A percentile compares a stretch with the other conserved stretches of the same genome.
These are phyloP conservation scores for Cardiospermum halicacabum DNA, from an alignment of 345 rosid species.

Conservation along the genomic window DNA sequence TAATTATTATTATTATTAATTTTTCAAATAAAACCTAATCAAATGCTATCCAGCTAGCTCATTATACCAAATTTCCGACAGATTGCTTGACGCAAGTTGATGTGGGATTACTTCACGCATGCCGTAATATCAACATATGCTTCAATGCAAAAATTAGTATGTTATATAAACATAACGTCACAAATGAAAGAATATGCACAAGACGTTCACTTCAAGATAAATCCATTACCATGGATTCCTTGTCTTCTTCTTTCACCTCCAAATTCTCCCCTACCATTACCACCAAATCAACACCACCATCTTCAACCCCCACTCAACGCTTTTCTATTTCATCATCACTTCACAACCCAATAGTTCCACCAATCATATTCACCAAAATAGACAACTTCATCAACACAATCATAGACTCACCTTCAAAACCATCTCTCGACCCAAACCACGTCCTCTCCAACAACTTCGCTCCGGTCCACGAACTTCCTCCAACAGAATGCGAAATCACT, in stretches of 20 bases:
- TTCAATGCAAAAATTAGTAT: no score
- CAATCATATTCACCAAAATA: conserved; percentile 28
- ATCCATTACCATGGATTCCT: conserved; percentile 27
- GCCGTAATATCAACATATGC: no score
- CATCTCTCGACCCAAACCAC: conserved; percentile 44
- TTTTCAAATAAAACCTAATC: no score
- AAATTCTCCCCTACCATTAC: no score
- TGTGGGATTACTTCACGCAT: no score
- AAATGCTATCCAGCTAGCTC: no score
- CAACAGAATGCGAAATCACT: conserved; percentile 46
- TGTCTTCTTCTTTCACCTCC: conserved; percentile 30
- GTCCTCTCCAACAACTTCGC: conserved; percentile 49
- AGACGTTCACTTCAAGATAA: no score
- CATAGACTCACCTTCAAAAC: conserved; percentile 46
- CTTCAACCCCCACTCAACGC: neutral
- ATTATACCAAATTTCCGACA: no score
- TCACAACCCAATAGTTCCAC: conserved; percentile 17
- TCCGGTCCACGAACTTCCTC: conserved; percentile 60
- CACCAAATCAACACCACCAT: neutral
- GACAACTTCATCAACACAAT: conserved; percentile 54
- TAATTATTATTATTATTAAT: no score
- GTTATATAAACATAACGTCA: no score
- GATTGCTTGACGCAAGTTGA: no score
- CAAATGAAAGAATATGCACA: no score
- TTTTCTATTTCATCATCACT: conserved; percentile 20